These are phyloP conservation scores for Penium margaritaceum DNA, from an alignment of 139 green algal genomes.

Conservation along the genomic window DNA sequence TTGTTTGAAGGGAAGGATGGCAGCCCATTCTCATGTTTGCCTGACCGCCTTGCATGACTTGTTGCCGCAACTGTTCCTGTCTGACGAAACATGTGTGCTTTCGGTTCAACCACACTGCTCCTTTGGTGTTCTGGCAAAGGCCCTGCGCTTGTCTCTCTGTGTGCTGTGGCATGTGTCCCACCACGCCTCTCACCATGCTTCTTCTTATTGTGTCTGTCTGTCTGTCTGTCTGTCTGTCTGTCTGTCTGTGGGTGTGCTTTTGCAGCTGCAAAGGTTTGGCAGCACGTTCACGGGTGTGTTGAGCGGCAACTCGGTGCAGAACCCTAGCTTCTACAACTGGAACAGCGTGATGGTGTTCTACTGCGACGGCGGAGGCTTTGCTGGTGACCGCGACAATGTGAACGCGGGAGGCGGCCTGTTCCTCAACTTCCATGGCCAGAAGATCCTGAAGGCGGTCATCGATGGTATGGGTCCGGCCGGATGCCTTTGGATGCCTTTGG, in stretches of 20 bases:
- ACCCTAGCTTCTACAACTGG: background rate
- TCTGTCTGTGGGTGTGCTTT: no score
- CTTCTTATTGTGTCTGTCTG: background rate
- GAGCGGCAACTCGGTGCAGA: background rate
- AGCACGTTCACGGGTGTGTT: constrained; percentile 6
- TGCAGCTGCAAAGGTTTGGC: background rate
- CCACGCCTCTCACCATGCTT: no score
- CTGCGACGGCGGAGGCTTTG: constrained; percentile 1
- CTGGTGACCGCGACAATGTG: background rate
- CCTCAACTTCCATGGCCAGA: background rate
- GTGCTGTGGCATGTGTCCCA: no score
- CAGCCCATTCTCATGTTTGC: no score
- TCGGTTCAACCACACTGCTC: no score
- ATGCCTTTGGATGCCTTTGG: no score
- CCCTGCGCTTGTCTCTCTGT: no score
- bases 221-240: background rate
- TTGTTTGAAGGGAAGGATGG: no score
- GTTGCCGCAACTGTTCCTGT: background rate
- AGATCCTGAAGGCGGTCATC: background rate
- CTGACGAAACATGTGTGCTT: background rate
- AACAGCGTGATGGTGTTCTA: background rate
- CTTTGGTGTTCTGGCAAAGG: background rate
- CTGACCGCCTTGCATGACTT: background rate
- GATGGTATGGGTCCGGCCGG: no score
- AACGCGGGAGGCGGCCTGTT: background rate